A percentile compares a stretch with the other conserved stretches of the same genome.
These are phyloP conservation scores for Amylostereum areolatum DNA, from an alignment of 1,284 basidiomycete species.

Conservation along the genomic window DNA sequence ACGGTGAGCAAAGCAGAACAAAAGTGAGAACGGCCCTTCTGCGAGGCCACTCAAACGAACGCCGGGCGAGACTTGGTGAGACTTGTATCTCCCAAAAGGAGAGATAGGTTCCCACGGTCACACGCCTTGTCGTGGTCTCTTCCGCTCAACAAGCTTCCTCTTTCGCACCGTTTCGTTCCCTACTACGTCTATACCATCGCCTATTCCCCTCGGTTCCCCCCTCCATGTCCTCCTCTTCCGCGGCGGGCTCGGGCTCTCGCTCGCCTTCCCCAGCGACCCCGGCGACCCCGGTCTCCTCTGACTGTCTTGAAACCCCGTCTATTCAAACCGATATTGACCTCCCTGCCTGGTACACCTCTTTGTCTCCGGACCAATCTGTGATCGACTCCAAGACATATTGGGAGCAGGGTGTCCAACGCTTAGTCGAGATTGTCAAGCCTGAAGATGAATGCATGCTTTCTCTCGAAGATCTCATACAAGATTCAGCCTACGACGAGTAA, in stretches of 20 bases:
- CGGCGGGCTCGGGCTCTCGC: constrained; percentile 53
- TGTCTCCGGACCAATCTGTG: constrained; percentile 32
- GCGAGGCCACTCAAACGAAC: no score
- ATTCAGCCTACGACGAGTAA: constrained; percentile 68
- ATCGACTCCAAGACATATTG: constrained; percentile 25
- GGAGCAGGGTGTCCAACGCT: constrained; percentile 19
- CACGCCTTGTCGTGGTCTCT: no score
- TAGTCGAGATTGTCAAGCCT: constrained; percentile 17
- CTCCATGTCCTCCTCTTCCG: constrained; percentile 48
- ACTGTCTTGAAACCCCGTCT: constrained; percentile 39
- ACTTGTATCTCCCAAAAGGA: no score
- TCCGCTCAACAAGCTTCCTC: no score
- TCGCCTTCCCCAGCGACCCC: constrained; percentile 68
- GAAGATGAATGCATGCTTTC: constrained; percentile 47
- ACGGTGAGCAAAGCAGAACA: no score
- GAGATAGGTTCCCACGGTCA: no score
- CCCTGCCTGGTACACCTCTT: constrained; percentile 51
- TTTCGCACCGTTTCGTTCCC: background rate
- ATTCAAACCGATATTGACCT: constrained; percentile 47
- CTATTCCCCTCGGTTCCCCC: constrained; percentile 13
- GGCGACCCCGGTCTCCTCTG: constrained; percentile 61
- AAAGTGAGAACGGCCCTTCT: no score
- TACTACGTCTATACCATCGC: background rate
- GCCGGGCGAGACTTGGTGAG: no score
- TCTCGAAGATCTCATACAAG: constrained; percentile 66